These are phyloP conservation scores for Marasmius sp. DNA, from an alignment of 1,284 basidiomycete genomes.

Conservation along the genomic window DNA sequence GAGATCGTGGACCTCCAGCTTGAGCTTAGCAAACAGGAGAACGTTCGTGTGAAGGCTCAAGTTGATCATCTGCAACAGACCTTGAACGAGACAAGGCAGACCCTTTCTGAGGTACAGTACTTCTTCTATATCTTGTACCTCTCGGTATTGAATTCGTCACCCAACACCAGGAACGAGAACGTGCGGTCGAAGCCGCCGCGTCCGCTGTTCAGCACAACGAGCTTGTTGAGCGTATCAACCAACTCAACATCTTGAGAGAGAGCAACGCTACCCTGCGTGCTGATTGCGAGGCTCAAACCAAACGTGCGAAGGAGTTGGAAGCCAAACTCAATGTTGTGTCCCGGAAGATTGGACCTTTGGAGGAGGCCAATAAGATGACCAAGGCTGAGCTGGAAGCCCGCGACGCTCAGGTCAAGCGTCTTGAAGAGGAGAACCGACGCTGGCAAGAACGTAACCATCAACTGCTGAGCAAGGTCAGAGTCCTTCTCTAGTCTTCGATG, in stretches of 20 bases:
- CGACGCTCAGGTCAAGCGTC: conserved; percentile 65
- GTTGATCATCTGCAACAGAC: conserved; percentile 72
- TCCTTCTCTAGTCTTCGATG: neutral
- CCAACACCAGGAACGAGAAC: conserved; percentile 68
- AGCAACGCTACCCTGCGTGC: conserved; percentile 84
- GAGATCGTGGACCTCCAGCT: conserved; percentile 88
- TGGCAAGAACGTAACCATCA: conserved; percentile 88
- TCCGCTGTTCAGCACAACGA: conserved; percentile 84
- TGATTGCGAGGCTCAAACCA: conserved; percentile 68
- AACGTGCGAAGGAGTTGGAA: conserved; percentile 68
- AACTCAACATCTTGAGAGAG: conserved; percentile 84
- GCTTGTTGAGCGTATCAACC: conserved; percentile 85
- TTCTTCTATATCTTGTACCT: conserved; percentile 6
- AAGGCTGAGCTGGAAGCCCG: conserved; percentile 77
- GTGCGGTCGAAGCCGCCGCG: conserved; percentile 64
- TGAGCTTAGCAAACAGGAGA: conserved; percentile 86
- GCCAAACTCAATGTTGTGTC: conserved; percentile 58
- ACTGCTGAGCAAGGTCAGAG: conserved; percentile 71
- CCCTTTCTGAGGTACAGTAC: conserved; percentile 66
- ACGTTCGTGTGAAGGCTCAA: conserved; percentile 71
- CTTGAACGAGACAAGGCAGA: conserved; percentile 68
- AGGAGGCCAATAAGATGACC: conserved; percentile 67
- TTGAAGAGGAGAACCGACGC: conserved; percentile 78
- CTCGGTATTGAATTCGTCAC: neutral
- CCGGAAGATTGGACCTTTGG: conserved; percentile 72